phyloP scores from a whole-genome alignment of 305 asterid genomes.

The Ilex paraguariensis region DNA sequence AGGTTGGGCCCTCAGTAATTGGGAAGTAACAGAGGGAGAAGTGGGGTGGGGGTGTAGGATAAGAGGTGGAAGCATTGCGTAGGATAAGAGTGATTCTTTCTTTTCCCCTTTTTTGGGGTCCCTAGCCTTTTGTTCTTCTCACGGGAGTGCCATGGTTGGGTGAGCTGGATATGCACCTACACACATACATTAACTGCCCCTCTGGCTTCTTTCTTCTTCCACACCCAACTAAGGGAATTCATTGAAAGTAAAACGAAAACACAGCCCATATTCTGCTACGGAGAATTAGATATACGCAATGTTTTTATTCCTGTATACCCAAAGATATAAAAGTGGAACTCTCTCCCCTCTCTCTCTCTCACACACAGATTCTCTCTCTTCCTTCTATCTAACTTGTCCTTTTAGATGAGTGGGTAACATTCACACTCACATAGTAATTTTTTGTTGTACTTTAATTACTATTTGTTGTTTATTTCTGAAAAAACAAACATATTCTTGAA shows the following conservation, averaged over 20 bases:
- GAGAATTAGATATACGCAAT: neutral
- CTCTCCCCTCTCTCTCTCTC: no score
- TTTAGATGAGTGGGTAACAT: no score
- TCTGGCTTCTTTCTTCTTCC: conserved; percentile 39
- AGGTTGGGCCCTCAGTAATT: no score
- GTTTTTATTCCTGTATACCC: conserved; percentile 5
- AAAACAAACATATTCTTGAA: no score
- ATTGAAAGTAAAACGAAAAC: conserved; percentile 27
- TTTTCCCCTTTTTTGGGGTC: neutral
- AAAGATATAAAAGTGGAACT: conserved; percentile 1
- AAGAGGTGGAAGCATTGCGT: conserved; percentile 6
- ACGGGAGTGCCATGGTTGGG: conserved; percentile 61
- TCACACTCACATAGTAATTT: no score
- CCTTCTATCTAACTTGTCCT: no score
- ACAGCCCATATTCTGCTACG: conserved; percentile 3
- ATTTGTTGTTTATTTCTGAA: no score
- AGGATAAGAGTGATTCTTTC: conserved; percentile 1
- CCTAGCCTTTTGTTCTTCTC: conserved; percentile 43
- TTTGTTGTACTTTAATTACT: no score
- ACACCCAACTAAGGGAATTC: conserved; percentile 47
- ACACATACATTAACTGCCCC: conserved; percentile 13
- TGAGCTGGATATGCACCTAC: conserved; percentile 37
- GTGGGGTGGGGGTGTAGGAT: conserved; percentile 1
- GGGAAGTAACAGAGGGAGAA: conserved; percentile 7
- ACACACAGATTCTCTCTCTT: no score